Conservation (phyloP, 1,284 basidiomycete species). For the Sphaerobolus stellatus region DNA sequence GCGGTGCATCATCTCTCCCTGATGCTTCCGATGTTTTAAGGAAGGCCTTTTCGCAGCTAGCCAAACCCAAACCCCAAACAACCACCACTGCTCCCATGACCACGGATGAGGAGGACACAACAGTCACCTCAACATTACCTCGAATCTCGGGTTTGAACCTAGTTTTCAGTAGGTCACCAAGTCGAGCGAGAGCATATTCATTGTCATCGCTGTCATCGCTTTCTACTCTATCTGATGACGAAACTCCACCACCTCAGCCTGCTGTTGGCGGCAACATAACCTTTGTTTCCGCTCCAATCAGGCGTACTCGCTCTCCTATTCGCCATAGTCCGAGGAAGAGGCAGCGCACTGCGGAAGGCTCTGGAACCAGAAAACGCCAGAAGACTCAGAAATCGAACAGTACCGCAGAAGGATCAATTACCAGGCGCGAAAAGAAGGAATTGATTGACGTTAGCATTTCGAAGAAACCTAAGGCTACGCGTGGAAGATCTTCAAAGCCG, state of each 20-base stretch:
- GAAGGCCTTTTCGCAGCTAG: too few species aligned
- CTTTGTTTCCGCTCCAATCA: neutral
- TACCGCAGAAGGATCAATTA: neutral
- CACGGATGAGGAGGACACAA: too few species aligned
- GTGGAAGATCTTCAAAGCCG: neutral
- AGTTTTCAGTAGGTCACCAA: too few species aligned
- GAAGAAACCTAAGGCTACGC: neutral
- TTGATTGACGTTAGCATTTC: neutral
- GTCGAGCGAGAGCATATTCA: neutral
- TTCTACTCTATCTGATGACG: neutral
- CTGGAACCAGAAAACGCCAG: neutral
- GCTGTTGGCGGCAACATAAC: neutral
- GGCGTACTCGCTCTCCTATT: neutral
- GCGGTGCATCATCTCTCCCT: too few species aligned
- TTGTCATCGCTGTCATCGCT: slow-evolving; percentile 3
- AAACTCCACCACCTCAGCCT: neutral
- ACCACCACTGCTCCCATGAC: too few species aligned
- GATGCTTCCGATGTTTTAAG: too few species aligned
- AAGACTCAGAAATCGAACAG: too few species aligned
- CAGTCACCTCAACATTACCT: too few species aligned
- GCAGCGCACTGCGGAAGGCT: neutral
- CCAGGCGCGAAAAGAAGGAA: neutral
- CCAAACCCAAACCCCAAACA: too few species aligned
- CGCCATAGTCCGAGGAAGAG: neutral
- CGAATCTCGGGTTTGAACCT: too few species aligned